Conservation (phyloP, 2,329 filamentous ascomycete genomes). For the Gremmenia infestans region DNA sequence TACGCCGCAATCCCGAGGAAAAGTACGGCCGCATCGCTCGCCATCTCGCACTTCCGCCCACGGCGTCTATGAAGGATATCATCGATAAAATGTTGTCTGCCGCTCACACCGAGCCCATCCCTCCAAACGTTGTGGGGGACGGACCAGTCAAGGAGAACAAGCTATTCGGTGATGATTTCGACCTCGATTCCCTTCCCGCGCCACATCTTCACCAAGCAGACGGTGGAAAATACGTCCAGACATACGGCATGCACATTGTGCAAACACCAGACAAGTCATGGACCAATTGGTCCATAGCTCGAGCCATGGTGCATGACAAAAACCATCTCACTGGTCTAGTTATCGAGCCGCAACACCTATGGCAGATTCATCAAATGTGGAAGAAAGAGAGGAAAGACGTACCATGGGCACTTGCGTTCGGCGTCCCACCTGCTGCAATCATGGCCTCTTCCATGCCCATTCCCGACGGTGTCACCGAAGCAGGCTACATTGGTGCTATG, state of each 20-base stretch:
- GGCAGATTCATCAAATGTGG: conserved; percentile 43
- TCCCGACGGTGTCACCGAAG: conserved; percentile 44
- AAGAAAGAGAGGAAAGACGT: conserved; percentile 40
- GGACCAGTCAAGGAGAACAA: conserved; percentile 41
- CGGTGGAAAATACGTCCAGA: conserved; percentile 47
- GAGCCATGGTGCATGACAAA: conserved; percentile 43
- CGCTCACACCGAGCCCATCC: conserved; percentile 30
- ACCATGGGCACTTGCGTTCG: conserved; percentile 44
- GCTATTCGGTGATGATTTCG: conserved; percentile 36
- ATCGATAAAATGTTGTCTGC: conserved; percentile 39
- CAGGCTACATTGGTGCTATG: conserved; percentile 44
- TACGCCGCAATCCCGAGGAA: conserved; percentile 31
- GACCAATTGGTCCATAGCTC: conserved; percentile 44
- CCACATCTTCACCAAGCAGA: conserved; percentile 41
- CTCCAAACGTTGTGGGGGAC: conserved; percentile 31
- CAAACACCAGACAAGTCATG: conserved; percentile 41
- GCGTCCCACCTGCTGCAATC: conserved; percentile 44
- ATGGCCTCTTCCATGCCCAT: conserved; percentile 45
- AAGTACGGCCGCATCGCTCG: conserved; percentile 39
- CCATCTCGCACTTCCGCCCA: conserved; percentile 37
- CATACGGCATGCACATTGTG: conserved; percentile 44
- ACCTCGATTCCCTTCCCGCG: conserved; percentile 38
- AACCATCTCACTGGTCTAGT: conserved; percentile 39
- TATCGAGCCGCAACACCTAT: conserved; percentile 42
- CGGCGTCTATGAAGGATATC: conserved; percentile 35